Evolutionary conservation across 129 eudicot genomes (phyloP).

Genomic region (Pittosporum tobira): DNA sequence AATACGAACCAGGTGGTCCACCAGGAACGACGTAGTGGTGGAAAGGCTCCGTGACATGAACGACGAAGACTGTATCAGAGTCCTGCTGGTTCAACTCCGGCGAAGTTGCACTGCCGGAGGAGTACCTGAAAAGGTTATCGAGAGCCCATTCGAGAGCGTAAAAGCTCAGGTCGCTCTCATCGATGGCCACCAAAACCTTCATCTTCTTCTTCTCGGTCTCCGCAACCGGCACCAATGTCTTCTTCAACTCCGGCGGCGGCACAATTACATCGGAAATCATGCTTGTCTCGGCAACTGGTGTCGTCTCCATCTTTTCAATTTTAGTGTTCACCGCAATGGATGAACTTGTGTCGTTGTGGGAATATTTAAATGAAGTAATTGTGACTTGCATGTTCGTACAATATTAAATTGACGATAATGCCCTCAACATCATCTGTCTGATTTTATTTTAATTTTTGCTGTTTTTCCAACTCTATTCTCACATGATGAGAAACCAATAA

Average conservation of each 20-base stretch:
- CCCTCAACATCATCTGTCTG: no score
- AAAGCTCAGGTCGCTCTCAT: conserved; percentile 36
- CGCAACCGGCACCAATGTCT: not conserved
- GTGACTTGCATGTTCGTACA: no score
- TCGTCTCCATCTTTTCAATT: not conserved
- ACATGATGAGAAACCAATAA: no score
- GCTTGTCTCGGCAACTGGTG: not conserved
- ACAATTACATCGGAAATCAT: not conserved
- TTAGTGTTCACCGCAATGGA: no score
- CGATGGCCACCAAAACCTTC: conserved; percentile 35
- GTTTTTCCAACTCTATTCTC: no score
- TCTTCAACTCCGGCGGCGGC: not conserved
- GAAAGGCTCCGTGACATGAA: conserved; percentile 23
- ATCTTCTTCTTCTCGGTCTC: conserved; percentile 13
- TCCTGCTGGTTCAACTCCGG: conserved; percentile 6
- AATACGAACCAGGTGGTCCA: conserved; percentile 30
- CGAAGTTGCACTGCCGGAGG: not conserved
- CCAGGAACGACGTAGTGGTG: conserved; percentile 27
- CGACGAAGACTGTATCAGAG: conserved; percentile 3
- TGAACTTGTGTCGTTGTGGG: no score
- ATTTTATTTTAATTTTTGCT: no score
- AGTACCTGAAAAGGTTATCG: conserved; percentile 14
- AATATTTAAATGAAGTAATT: no score
- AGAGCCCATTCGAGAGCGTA: conserved; percentile 32
- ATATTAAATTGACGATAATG: no score